Base-by-base conservation (phyloP, 1,139 yeast genomes). In the Sugiyamaella japonica region DNA sequence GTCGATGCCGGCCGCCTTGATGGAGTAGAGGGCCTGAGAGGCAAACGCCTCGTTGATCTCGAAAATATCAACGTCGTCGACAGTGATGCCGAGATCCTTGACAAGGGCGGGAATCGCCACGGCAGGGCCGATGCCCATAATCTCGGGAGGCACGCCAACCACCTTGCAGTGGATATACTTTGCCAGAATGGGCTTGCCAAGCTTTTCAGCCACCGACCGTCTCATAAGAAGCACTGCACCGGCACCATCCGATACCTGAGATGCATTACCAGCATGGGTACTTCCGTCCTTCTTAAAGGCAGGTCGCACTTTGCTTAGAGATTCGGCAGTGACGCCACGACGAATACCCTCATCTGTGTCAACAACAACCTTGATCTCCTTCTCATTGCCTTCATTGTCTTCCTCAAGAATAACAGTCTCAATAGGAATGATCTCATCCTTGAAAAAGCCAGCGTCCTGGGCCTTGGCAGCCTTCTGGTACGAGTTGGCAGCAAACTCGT, bases 41-140 rank as follows among this genome's bases (percentile, higher is more conserved):
- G 97, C 97, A 73, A 91, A 91, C 3, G 98, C 97, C 76, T 91
- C 98, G 73, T 91, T 91, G 67, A 91, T 84, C 76, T 91, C 98
- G 69, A 77, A 91, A 32, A 89, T 79, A 55, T 82, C 81, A 57
- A 91, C 75, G 64, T 90, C 96, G 51, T 79, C 78, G 39, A 80
- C 76, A 16, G 78, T 74, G 61, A 91, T 72, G 32, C 87, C 86
- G 44, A 84, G 73, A 67, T 82, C 82, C 69, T 81, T 75, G 66
- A 91, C 80, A 16, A 88, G 85, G 57, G 79, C 81, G 59, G 97
- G 97, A 65, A 91, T 89, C 59, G 98, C 97, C 64, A 82, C 82
- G 34, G 96, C 97, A 58, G 97, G 97, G 53, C 97, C 98, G 66
- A 91, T 83, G 60, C 98, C 98, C 98, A 91, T 91, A 60, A 90